A percentile compares a stretch with the other conserved stretches of the same genome.
phyloP scores from a whole-genome alignment of 331 rosid genomes.

The Quercus phellos region DNA sequence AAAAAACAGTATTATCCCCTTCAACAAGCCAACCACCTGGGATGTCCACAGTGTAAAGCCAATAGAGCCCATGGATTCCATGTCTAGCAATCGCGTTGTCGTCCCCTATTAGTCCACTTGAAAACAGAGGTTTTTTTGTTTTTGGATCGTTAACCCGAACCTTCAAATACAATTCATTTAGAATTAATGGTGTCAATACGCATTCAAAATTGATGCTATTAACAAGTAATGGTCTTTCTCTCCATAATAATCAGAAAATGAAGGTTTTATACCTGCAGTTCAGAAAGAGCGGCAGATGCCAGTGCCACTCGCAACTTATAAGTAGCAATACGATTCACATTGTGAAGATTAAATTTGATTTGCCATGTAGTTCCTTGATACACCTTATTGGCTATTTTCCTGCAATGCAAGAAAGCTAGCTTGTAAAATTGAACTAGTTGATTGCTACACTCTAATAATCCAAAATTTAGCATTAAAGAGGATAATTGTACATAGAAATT shows the following conservation, averaged over 20 bases:
- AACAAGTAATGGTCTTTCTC: too few species aligned
- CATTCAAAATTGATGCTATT: background rate
- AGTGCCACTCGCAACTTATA: constrained; percentile 71
- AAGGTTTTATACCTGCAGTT: constrained; percentile 54
- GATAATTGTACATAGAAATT: too few species aligned
- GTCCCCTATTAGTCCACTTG: constrained; percentile 76
- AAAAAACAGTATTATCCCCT: constrained; percentile 68
- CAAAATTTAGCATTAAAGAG: too few species aligned
- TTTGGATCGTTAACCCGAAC: constrained; percentile 75
- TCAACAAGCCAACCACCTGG: constrained; percentile 34
- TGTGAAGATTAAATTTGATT: constrained; percentile 61
- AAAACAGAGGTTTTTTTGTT: constrained; percentile 40
- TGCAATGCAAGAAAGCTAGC: constrained; percentile 11
- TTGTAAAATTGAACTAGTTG: too few species aligned
- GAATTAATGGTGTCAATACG: background rate
- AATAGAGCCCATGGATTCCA: constrained; percentile 85
- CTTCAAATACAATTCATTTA: constrained; percentile 17
- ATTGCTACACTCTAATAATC: too few species aligned
- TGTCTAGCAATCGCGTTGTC: constrained; percentile 93
- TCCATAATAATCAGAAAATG: too few species aligned
- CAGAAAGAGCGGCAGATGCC: constrained; percentile 69
- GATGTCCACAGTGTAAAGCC: constrained; percentile 58
- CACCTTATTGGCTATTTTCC: constrained; percentile 58
- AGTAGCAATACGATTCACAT: constrained; percentile 29
- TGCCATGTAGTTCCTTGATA: constrained; percentile 93